phyloP scores from a whole-genome alignment of 257 asterid species.

The Solanum bulbocastanum region DNA sequence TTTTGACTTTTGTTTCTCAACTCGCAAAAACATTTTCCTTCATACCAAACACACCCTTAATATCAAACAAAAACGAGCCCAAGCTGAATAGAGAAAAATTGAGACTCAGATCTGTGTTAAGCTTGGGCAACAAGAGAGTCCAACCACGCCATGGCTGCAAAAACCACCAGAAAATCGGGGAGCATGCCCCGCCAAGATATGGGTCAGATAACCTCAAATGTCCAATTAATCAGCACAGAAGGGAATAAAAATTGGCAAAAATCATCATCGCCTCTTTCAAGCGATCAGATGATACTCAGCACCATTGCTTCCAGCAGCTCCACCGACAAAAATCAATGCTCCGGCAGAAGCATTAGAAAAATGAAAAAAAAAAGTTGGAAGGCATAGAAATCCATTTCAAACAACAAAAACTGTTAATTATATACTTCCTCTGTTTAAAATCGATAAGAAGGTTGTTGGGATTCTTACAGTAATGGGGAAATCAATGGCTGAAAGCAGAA shows the following conservation, averaged over 20 bases:
- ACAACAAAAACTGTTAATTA: background rate
- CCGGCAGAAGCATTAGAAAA: background rate
- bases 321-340: background rate
- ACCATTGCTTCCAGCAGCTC: background rate
- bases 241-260: background rate
- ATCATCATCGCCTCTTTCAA: background rate
- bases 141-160: constrained; percentile 12
- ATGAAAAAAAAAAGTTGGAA: background rate
- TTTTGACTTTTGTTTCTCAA: background rate
- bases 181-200: constrained; percentile 41
- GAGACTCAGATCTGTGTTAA: background rate
- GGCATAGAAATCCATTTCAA: background rate
- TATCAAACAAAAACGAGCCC: background rate
- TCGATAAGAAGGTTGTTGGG: background rate
- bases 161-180: constrained; percentile 5
- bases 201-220: constrained; percentile 8
- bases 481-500: constrained; percentile 21
- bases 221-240: background rate
- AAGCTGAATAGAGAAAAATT: background rate
- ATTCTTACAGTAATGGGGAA: background rate
- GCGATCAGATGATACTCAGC: background rate
- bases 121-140: background rate
- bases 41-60: background rate
- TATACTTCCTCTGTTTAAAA: background rate
- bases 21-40: background rate